phyloP scores from a whole-genome alignment of 2,329 filamentous ascomycete genomes.

The Aspergillus thermomutatus region DNA sequence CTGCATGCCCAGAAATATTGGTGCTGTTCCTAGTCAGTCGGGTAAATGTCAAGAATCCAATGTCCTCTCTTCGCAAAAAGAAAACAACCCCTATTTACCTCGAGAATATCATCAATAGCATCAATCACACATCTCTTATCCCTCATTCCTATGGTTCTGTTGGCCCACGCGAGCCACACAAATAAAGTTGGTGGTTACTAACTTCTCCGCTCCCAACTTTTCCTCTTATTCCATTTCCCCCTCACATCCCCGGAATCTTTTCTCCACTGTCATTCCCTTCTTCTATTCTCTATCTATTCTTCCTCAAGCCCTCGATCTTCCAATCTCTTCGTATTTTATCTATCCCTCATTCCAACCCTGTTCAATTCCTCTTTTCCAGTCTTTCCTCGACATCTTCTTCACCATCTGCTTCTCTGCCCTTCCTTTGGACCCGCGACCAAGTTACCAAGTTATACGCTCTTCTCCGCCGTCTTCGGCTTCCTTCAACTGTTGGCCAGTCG shows the following conservation, averaged over 20 bases:
- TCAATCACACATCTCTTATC: not conserved
- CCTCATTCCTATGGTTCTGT: not conserved
- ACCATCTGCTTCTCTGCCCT: not conserved
- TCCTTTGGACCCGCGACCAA: not conserved
- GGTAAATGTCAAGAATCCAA: too few relatives aligned
- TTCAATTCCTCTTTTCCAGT: not conserved
- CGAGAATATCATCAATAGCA: not conserved
- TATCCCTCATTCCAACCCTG: not conserved
- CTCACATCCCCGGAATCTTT: not conserved
- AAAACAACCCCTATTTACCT: too few relatives aligned
- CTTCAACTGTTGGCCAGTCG: not conserved
- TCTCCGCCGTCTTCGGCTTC: not conserved
- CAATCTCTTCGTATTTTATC: constrained; percentile 1
- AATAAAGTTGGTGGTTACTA: not conserved
- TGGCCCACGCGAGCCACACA: not conserved
- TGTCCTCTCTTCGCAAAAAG: too few relatives aligned
- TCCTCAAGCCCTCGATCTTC: not conserved
- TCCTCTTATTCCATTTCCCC: not conserved
- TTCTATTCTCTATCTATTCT: constrained; percentile 1
- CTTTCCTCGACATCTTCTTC: not conserved
- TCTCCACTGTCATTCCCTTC: not conserved
- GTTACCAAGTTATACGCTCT: constrained; percentile 1
- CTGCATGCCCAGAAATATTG: not conserved
- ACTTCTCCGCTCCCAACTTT: not conserved
- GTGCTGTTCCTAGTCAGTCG: not conserved